Evolutionary conservation across 768 basidiomycete genomes (phyloP), one percentile per base, ranked within the genome.

Genomic region (Gelatoporia subvermispora): DNA sequence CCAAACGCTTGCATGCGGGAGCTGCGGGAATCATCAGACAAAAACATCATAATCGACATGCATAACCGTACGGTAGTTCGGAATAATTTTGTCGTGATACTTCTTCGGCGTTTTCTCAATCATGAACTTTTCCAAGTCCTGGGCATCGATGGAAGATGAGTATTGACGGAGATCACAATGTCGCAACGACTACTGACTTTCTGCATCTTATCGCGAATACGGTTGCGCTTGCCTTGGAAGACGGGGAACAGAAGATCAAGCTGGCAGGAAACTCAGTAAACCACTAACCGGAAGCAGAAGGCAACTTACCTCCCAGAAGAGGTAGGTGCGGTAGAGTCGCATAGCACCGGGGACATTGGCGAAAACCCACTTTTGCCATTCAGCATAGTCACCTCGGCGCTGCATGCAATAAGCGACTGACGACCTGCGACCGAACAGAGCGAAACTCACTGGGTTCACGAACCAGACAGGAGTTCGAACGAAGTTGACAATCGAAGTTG

Each of bases 381-480:
- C 28, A 7, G 28, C 28, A 13, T 31, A 31, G 28, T 31, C 28
- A 5, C 28, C 28, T 31, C 28, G 28, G 28, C 28, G 28, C 28
- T 31, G 13, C 28, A 31, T 31, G 28, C 28, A 13, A 31, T 31
- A 13, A 31, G 28, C 13, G 28, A 7, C n/a, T n/a, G 7, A 31
- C 5, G 28, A 7, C 28, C 28, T 31, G 7, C 13, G 28, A 7
- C 28, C 7, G 13, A 31, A 5, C 13, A 7, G 28, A 5, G 28
- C 28, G 28, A 5, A 31, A 31, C 58, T 35, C 36, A 57, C 59
- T 23, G 54, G 45, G 9, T 54, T 50, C 18, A 63, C 35, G 45
- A 57, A 63, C 63, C 65, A 66, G 15, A 42, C 55, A 4, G 63
- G 61, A 8, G 60, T 63, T 9, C 65, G 45, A 41, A 55, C 52